Base-by-base conservation (phyloP, 305 asterid genomes). In the Rubia peregrina region DNA sequence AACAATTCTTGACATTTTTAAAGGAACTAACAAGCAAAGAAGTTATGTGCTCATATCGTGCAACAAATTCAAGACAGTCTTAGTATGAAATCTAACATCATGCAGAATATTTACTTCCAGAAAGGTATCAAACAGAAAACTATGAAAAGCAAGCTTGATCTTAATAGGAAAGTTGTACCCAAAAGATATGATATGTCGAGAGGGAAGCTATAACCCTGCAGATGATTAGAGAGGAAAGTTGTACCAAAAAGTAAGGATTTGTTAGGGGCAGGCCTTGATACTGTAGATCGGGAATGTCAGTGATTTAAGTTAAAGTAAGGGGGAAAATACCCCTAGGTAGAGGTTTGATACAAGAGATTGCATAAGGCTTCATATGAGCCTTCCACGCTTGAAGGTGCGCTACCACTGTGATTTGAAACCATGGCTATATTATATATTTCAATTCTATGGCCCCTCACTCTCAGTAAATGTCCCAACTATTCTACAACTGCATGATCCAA, bases 341-440 rank as follows among this genome's bases (percentile, higher is more conserved):
- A 95, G 86, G 65, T 90, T 89, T 30, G 33, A 30, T 30, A 30
- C 33, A 30, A 1, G 33, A 30, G 33, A 30, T 30, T 30, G 33
- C 33, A 1, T 1, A 30, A 30, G 33, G 33, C 33, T 30, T 1
- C 33, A 30, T 30, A 30, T 30, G 33, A 30, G 33, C 3, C 33
- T 75, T 89, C 97, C 71, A 91, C 87, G 81, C 92, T 88, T 24
- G 98, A 96, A 59, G 98, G 98, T 38, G 98, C 96, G 79, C 95
- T 89, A 22, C 93, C 97, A 75, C 94, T 89, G 41, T 92, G 95
- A 70, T 79, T 84, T 36, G 93, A 90, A 77, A 79, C 84, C 66
- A 80, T 71, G 65, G 69, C 81, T 80, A 80, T 78, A 69, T 65
- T 80, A 72, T 79, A 82, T 16, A 82, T 82, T 42, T 77, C 84